Evolutionary conservation across 2,329 filamentous ascomycete genomes (phyloP), one percentile per base, ranked within the genome.

Genomic region (Diaporthe sp.): DNA sequence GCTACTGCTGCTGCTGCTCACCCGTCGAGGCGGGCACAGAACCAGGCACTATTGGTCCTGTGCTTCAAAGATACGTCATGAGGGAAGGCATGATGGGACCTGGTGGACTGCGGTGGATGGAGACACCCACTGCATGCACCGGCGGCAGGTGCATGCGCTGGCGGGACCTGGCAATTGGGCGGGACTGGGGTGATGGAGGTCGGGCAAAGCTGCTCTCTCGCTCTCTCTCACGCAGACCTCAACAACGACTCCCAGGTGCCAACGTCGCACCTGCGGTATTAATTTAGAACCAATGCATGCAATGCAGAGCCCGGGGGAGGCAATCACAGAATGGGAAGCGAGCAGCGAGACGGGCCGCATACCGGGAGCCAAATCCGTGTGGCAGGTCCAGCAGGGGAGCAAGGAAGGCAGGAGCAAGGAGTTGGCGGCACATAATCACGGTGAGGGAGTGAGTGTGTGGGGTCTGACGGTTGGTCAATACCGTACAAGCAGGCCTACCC

Each of bases 21-120:
- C 22, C 30, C 54, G 50, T 45, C 38, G 38, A 52, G 64, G 25
- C 30, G 47, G 35, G 35, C n/a, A 57, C 19, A 15, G 17, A 52
- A 15, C 25, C 52, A 19, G 55, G 22, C 7, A 58, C 54, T 38
- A 71, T 52, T 71, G 25, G 28, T 42, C n/a, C 50, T 10, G 22
- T 40, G 28, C 33, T 72, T 42, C 57, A 45, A 22, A 19, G 42
- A 45, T 72, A 72, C 70, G 70, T 72, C 70, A 72, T 72, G 70
- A 64, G 45, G 45, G 17, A 64, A 55, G 58, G 35, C 28, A 64
- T 13, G 70, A 72, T 72, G 68, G 30, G 64, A 54, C 47, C 45
- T 40, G 64, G 64, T 54, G 33, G 47, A 68, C 61, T 52, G 61
- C 22, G 12, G 61, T 50, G 61, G 61, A 52, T 25, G 19, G 40